Evolutionary conservation across 1,139 yeast genomes (phyloP), one percentile per base, ranked within the genome.

Genomic region (Lodderomyces parapsilosis): DNA sequence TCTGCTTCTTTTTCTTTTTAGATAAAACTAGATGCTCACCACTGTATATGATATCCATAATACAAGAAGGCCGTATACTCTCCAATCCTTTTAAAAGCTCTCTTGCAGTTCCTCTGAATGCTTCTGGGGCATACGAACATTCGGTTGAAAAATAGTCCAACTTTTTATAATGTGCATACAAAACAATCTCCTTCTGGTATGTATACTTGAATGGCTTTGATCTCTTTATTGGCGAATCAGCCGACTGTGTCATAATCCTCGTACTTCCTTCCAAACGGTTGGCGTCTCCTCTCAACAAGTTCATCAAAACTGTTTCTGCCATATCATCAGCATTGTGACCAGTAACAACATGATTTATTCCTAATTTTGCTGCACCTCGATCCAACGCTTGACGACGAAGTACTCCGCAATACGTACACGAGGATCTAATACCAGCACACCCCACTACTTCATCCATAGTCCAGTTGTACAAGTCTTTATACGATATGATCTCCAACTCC

Each of bases 301-400:
- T 94, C 98, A 94, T 91, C 46, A 94, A 65, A 3, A 94, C 96
- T 0, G 99, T 94, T 60, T 94, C 99, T 0, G 99, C 99, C 87
- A 94, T 86, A 64, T 94, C 99, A 61, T 94, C 99, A 0, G 99
- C 99, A 62, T 94, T 94, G 64, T 94, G 99, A 2, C 99, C 99
- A 0, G 99, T 94, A 2, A 94, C 96, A 31, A 94, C 94, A 63
- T 94, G 99, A 49, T 76, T 74, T 39, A 94, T 90, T 0, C 84
- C 90, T 28, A 93, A 68, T 57, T 83, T 86, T n/a, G 87, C 84
- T 1, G 98, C 97, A 1, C 99, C 99, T 53, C 99, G 73, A 63
- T 94, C 99, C 41, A 94, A 69, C 0, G 99, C 98, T 63, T 94
- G 99, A 53, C 99, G 77, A 61, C 99, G 74, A 47, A 94, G 80